Evolutionary conservation across 306 rosid species (phyloP).

Genomic region (Hylodesmum podocarpum): DNA sequence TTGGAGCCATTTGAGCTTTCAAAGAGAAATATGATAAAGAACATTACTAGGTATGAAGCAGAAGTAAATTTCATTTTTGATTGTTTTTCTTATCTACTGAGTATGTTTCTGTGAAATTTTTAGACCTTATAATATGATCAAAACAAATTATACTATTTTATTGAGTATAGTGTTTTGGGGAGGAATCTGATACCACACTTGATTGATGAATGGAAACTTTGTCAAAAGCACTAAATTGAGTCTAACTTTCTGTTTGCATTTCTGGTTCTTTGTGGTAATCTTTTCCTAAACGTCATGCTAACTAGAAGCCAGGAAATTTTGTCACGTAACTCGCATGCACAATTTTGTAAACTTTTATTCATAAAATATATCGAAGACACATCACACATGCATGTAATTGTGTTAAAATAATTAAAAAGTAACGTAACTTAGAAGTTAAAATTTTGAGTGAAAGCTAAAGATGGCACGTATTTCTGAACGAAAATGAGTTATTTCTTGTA

Average conservation of each 20-base stretch:
- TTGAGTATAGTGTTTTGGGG: not conserved
- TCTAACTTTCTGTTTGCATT: conserved; percentile 25
- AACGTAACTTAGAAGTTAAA: too few species aligned
- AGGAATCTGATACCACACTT: conserved; percentile 26
- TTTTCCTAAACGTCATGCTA: conserved; percentile 20
- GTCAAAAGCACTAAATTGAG: conserved; percentile 8
- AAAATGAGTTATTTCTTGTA: too few species aligned
- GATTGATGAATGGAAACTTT: conserved; percentile 1
- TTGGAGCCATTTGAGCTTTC: conserved; percentile 21
- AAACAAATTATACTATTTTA: not conserved
- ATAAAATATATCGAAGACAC: too few species aligned
- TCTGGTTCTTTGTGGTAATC: conserved; percentile 31
- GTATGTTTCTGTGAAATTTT: conserved; percentile 8
- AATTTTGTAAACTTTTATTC: too few species aligned
- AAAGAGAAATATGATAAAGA: conserved; percentile 17
- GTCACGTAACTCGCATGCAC: conserved; percentile 40
- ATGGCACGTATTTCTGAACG: too few species aligned
- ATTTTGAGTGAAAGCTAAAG: too few species aligned
- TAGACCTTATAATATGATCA: not conserved
- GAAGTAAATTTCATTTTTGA: conserved; percentile 28
- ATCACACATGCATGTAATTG: too few species aligned
- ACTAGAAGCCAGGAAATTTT: conserved; percentile 2
- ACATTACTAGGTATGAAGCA: not conserved
- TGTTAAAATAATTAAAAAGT: too few species aligned
- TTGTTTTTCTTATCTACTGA: not conserved